Evolutionary conservation across 257 asterid species (phyloP).

Genomic region (Solanum medicagineum): DNA sequence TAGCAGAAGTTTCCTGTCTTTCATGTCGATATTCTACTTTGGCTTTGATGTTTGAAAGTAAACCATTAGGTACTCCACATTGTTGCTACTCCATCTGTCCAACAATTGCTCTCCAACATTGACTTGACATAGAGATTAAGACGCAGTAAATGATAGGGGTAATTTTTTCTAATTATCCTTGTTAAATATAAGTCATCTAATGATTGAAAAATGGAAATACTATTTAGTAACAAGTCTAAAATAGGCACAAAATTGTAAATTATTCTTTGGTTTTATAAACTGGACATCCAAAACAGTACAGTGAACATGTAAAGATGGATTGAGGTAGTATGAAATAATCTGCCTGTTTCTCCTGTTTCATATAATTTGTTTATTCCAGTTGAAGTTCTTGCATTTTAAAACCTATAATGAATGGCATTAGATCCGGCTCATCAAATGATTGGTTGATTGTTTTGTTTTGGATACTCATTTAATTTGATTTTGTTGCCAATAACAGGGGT

Average conservation of each 20-base stretch:
- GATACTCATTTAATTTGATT: background rate
- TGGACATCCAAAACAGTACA: too few species aligned
- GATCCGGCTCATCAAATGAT: background rate
- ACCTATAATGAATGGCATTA: background rate
- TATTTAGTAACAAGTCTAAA: too few species aligned
- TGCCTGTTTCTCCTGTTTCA: background rate
- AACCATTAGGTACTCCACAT: background rate
- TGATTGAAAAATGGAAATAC: too few species aligned
- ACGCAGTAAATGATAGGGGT: too few species aligned
- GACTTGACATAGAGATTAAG: too few species aligned
- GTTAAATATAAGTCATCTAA: too few species aligned
- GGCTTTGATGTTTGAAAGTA: background rate
- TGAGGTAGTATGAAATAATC: background rate
- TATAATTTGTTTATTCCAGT: background rate
- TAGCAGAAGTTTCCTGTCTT: background rate
- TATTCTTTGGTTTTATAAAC: too few species aligned
- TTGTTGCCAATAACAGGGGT: conserved; percentile 17
- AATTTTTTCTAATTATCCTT: too few species aligned
- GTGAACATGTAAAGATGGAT: too few species aligned
- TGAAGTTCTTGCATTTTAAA: background rate
- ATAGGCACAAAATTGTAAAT: too few species aligned
- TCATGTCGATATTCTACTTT: background rate
- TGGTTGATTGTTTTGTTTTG: background rate
- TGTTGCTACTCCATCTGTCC: background rate
- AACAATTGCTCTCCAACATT: too few species aligned